Evolutionary conservation across 805 yeast genomes (phyloP).

Genomic region (Scheffersomyces spartinae): DNA sequence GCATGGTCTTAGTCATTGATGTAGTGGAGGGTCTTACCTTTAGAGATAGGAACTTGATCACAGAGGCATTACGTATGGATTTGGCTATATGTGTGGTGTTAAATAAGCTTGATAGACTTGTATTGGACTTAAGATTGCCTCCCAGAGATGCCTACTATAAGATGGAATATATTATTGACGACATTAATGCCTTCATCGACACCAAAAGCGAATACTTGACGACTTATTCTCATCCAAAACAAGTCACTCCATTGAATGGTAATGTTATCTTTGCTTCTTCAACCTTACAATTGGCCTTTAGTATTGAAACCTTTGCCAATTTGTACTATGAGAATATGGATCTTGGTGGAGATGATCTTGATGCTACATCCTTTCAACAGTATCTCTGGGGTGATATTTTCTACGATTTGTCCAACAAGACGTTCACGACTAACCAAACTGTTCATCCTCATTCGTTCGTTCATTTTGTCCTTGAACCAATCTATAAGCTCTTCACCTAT

Average conservation of each 20-base stretch:
- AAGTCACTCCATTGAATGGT: slow-evolving; percentile 42
- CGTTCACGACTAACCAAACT: slow-evolving; percentile 27
- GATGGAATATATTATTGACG: slow-evolving; percentile 45
- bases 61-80: slow-evolving; percentile 38
- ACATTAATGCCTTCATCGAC: slow-evolving; percentile 44
- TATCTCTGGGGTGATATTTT: slow-evolving; percentile 73
- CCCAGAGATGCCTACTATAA: slow-evolving; percentile 66
- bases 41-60: slow-evolving; percentile 39
- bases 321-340: slow-evolving; percentile 22
- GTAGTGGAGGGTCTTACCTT: slow-evolving; percentile 70
- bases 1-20: slow-evolving; percentile 65
- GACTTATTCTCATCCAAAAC: slow-evolving; percentile 10
- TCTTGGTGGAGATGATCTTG: slow-evolving; percentile 5
- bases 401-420: slow-evolving; percentile 30
- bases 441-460: slow-evolving; percentile 37
- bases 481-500: slow-evolving; percentile 62
- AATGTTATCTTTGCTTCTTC: slow-evolving; percentile 74
- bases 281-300: slow-evolving; percentile 50
- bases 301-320: slow-evolving; percentile 51
- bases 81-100: slow-evolving; percentile 49
- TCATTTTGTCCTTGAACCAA: slow-evolving; percentile 60
- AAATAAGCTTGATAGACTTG: slow-evolving; percentile 78
- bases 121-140: slow-evolving; percentile 68
- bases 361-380: slow-evolving; percentile 29
- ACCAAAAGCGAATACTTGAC: slow-evolving; percentile 16